phyloP scores from a whole-genome alignment of 345 rosid genomes.

The Populus davidiana region DNA sequence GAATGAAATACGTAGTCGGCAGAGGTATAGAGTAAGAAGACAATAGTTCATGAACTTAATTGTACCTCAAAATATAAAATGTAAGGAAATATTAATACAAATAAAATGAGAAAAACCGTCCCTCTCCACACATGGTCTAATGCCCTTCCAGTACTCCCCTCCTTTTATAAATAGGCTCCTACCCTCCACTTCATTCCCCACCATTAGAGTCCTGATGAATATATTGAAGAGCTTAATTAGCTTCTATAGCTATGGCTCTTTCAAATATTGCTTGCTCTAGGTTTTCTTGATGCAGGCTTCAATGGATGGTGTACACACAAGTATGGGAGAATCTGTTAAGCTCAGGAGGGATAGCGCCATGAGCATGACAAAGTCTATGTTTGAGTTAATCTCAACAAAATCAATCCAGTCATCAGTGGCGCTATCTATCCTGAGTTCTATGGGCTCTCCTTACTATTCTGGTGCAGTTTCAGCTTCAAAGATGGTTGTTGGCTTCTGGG shows the following conservation, averaged over 20 bases:
- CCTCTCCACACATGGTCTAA: constrained; percentile 13
- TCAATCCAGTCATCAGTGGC: constrained; percentile 24
- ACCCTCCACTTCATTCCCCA: background rate
- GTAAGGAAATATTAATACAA: background rate
- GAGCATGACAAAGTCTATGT: background rate
- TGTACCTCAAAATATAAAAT: background rate
- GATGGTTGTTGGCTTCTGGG: background rate
- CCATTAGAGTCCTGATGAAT: constrained; percentile 12
- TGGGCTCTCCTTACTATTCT: constrained; percentile 37
- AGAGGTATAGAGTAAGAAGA: background rate
- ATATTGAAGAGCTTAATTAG: background rate
- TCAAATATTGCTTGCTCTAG: background rate
- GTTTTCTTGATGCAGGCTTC: background rate
- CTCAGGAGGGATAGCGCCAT: constrained; percentile 91
- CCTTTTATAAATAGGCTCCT: constrained; percentile 34
- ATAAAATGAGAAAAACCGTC: constrained; percentile 5
- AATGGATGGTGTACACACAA: background rate
- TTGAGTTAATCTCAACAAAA: background rate
- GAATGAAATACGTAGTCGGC: background rate
- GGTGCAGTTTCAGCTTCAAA: constrained; percentile 12
- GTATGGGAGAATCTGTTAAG: constrained; percentile 53
- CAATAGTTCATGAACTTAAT: background rate
- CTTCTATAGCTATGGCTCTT: background rate
- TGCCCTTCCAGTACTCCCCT: background rate
- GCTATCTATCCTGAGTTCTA: constrained; percentile 80